Evolutionary conservation across 331 rosid species (phyloP), one percentile per base, ranked within the genome.

Genomic region (Malus hybrid): DNA sequence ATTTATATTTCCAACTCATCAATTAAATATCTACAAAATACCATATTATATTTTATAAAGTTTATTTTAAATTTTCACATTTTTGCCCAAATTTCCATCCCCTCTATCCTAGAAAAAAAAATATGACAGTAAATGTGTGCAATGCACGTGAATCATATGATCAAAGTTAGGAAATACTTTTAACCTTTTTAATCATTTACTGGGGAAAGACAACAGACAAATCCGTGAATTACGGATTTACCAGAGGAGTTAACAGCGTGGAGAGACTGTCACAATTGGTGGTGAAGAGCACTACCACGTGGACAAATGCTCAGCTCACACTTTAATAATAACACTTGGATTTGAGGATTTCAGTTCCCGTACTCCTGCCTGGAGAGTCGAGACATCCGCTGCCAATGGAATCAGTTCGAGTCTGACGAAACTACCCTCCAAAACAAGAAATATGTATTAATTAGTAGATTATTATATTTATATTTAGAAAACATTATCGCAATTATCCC

Each of bases 251-350:
- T 11, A 3, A 14, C 7, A 60, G 27, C 3, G 16, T 2, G 52
- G 48, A 18, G 66, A 15, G 5, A 10, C 70, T 46, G 65, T 56
- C 18, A 71, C 67, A 76, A 29, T 60, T 2, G 10, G 62, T 31
- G 83, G 79, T 74, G 44, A 60, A 72, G 77, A 71, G 78, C 64
- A 69, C 5, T 22, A 48, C 85, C 87, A 86, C 83, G 87, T 86
- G 85, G 87, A 75, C 7, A 4, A 18, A 20, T 20, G 22, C 36
- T 1, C 70, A 46, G 52, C 73, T 76, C 68, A 7, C 66, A 15
- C 36, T 44, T 12, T 56, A 29, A 15, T 69, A 80, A 33, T 65
- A 62, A n/a, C 77, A 48, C 78, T 24, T 24, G 14, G 39, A 39
- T 1, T 62, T 66, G 59, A 9, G 64, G 44, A 48, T 71, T 76